Conservation (phyloP, 2,329 filamentous ascomycete species). For the Aspergillus sp. region DNA sequence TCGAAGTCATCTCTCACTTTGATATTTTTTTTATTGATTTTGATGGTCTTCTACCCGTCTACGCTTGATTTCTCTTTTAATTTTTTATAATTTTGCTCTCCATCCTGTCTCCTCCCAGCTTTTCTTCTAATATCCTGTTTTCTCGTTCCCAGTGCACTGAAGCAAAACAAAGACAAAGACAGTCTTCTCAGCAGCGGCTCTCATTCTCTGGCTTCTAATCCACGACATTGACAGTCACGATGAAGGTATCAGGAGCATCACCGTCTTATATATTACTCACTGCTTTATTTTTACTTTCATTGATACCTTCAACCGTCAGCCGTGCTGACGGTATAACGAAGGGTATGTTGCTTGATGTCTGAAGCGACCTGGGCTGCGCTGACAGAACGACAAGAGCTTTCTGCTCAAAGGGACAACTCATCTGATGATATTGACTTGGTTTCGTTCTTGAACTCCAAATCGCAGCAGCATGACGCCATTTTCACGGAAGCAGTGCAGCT, state of each 20-base stretch:
- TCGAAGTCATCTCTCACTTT: no score
- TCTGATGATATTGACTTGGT: slow-evolving; percentile 20
- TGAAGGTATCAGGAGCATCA: background rate
- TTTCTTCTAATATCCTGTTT: background rate
- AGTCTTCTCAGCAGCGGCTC: background rate
- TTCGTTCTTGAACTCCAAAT: slow-evolving; percentile 19
- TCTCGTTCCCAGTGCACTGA: background rate
- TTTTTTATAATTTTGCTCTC: background rate
- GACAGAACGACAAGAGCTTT: slow-evolving; percentile 1
- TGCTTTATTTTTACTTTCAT: background rate
- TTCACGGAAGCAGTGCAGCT: slow-evolving; percentile 40
- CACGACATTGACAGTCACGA: background rate
- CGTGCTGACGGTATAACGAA: background rate
- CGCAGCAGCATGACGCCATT: slow-evolving; percentile 26
- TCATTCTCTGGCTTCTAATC: background rate
- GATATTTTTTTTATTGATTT: no score
- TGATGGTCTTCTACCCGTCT: background rate
- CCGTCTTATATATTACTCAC: background rate
- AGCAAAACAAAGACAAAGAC: background rate
- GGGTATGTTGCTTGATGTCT: slow-evolving; percentile 1
- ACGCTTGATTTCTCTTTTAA: background rate
- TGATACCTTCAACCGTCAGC: background rate
- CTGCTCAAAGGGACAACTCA: slow-evolving; percentile 4
- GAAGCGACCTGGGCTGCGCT: background rate
- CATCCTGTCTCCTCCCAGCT: no score